These are phyloP conservation scores for Teunomyces panamensis DNA, from an alignment of 805 yeast genomes.

Conservation along the genomic window DNA sequence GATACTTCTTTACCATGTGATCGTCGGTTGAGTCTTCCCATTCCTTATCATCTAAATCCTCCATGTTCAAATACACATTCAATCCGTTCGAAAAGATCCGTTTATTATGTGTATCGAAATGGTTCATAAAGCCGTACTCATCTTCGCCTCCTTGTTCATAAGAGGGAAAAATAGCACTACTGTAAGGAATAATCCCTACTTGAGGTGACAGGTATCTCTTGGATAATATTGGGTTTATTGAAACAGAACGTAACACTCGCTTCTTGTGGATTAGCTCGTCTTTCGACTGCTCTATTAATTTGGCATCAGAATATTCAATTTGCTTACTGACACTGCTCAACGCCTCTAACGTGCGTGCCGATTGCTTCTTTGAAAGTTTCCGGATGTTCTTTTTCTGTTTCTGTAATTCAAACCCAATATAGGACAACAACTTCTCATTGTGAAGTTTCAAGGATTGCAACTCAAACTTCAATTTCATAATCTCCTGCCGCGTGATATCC, in stretches of 20 bases:
- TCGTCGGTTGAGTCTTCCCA: conserved; percentile 9
- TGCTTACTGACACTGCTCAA: conserved; percentile 13
- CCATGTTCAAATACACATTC: conserved; percentile 21
- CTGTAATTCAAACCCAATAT: conserved; percentile 56
- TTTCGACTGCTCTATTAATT: conserved; percentile 47
- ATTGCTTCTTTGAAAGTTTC: conserved; percentile 37
- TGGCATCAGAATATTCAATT: conserved; percentile 52
- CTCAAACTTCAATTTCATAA: conserved; percentile 51
- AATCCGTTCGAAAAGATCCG: conserved; percentile 28
- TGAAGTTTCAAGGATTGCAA: conserved; percentile 52
- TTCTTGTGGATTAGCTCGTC: conserved; percentile 44
- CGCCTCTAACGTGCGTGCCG: conserved; percentile 19
- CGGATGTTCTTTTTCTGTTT: conserved; percentile 43
- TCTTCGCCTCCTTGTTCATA: conserved; percentile 19
- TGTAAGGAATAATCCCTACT: background rate
- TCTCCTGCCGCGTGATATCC: conserved; percentile 43
- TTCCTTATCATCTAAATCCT: conserved; percentile 17
- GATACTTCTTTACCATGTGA: conserved; percentile 29
- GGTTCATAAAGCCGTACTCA: conserved; percentile 29
- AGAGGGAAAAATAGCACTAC: background rate
- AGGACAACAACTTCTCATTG: conserved; percentile 54
- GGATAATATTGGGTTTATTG: conserved; percentile 22
- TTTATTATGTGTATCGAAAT: conserved; percentile 21
- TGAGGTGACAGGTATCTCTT: conserved; percentile 9
- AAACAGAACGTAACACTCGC: conserved; percentile 39